phyloP scores from a whole-genome alignment of 75 land plant species.

The Picea sitchensis region DNA sequence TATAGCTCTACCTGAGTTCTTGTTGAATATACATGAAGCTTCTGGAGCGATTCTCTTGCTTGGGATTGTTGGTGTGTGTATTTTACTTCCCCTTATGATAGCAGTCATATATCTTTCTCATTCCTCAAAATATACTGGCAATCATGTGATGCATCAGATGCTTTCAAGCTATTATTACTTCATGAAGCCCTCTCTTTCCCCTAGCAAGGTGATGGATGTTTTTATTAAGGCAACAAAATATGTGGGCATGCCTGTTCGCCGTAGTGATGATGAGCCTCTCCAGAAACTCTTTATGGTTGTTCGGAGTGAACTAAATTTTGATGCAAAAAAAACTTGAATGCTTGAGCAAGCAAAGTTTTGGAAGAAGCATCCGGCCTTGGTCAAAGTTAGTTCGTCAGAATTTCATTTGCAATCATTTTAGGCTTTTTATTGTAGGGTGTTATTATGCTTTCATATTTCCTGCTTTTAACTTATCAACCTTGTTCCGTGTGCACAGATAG shows the following conservation, averaged over 20 bases:
- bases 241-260: slow-evolving; percentile 92
- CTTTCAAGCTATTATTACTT: too few relatives aligned
- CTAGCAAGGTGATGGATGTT: slow-evolving; percentile 97
- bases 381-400: slow-evolving; percentile 53
- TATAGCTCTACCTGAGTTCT: too few relatives aligned
- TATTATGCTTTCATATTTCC: not conserved
- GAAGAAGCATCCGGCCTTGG: slow-evolving; percentile 89
- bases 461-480: not conserved
- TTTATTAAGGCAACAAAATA: slow-evolving; percentile 90
- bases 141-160: too few relatives aligned
- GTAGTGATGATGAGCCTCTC: slow-evolving; percentile 84
- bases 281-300: slow-evolving; percentile 84
- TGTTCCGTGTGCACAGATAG: slow-evolving; percentile 51
- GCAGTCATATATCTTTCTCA: too few relatives aligned
- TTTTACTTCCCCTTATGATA: too few relatives aligned
- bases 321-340: slow-evolving; percentile 82
- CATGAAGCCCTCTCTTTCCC: too few relatives aligned
- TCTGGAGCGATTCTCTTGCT: too few relatives aligned
- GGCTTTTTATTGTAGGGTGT: not conserved
- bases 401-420: not conserved
- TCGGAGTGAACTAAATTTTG: slow-evolving; percentile 89
- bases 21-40: too few relatives aligned
- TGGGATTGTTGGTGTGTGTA: too few relatives aligned
- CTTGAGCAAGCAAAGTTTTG: slow-evolving; percentile 98
- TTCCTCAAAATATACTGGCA: too few relatives aligned